These are phyloP conservation scores for Plenodomus lindquistii DNA, from an alignment of 2,329 filamentous ascomycete species.

Conservation along the genomic window DNA sequence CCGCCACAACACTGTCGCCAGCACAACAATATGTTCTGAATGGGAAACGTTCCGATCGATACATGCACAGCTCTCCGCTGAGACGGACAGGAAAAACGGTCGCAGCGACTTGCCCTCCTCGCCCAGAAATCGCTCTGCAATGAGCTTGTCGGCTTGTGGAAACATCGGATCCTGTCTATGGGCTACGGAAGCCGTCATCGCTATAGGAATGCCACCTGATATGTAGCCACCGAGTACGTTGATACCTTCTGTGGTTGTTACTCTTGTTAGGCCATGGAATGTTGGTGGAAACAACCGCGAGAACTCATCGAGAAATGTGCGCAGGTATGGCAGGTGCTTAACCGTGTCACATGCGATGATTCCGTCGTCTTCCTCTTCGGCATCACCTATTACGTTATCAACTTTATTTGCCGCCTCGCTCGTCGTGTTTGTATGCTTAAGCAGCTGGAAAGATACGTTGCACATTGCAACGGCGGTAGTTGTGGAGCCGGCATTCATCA, in stretches of 20 bases:
- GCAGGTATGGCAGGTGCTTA: conserved; percentile 40
- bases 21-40: conserved; percentile 36
- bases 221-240: conserved; percentile 34
- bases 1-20: conserved; percentile 40
- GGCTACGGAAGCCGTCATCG: conserved; percentile 54
- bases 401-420: conserved; percentile 30
- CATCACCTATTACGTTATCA: conserved; percentile 31
- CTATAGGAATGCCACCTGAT: conserved; percentile 28
- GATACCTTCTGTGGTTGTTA: conserved; percentile 34
- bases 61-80: conserved; percentile 33
- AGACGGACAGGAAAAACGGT: conserved; percentile 36
- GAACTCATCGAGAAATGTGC: conserved; percentile 51
- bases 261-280: conserved; percentile 44
- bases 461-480: conserved; percentile 59
- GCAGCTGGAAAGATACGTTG: conserved; percentile 58
- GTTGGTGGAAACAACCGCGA: conserved; percentile 53
- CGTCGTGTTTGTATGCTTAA: conserved; percentile 50
- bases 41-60: conserved; percentile 39
- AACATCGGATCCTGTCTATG: conserved; percentile 39
- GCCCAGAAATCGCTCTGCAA: conserved; percentile 45
- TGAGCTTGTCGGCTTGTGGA: conserved; percentile 34
- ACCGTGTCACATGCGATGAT: conserved; percentile 34
- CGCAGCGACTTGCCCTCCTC: conserved; percentile 36
- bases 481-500: conserved; percentile 55
- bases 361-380: conserved; percentile 29